A percentile compares a stretch with the other conserved stretches of the same genome.
Evolutionary conservation across 331 rosid species (phyloP).

Genomic region (Telfairia occidentalis): DNA sequence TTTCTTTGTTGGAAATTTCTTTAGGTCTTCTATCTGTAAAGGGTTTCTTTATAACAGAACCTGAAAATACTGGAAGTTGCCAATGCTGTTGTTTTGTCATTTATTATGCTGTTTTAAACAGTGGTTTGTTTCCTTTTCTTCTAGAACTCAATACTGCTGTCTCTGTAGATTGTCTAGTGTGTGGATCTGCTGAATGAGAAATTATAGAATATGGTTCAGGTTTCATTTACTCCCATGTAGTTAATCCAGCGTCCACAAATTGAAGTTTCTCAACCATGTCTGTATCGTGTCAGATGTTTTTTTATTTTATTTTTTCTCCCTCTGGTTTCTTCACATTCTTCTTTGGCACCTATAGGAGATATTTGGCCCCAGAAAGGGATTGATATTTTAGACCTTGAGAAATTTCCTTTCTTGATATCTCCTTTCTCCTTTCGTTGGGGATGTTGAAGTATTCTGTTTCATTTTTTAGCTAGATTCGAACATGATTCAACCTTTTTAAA

Average conservation of each 20-base stretch:
- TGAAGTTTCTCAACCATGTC: not conserved
- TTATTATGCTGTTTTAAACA: not conserved
- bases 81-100: constrained; percentile 1
- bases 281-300: too few species aligned
- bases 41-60: constrained; percentile 14
- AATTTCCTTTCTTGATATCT: not conserved
- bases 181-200: constrained; percentile 9
- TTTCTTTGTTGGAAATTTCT: constrained; percentile 9
- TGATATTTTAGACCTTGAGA: too few species aligned
- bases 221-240: not conserved
- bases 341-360: not conserved
- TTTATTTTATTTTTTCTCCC: too few species aligned
- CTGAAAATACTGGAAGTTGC: constrained; percentile 1
- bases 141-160: not conserved
- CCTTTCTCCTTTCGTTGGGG: not conserved
- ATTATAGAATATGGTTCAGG: constrained; percentile 9
- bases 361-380: not conserved
- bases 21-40: constrained; percentile 12
- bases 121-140: not conserved
- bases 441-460: too few species aligned
- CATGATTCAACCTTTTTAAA: too few species aligned
- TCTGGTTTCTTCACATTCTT: not conserved
- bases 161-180: constrained; percentile 8
- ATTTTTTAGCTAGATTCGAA: too few species aligned
- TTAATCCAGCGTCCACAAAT: not conserved